Base-by-base conservation (phyloP, 1,284 basidiomycete genomes). In the Marasmius fiardii region DNA sequence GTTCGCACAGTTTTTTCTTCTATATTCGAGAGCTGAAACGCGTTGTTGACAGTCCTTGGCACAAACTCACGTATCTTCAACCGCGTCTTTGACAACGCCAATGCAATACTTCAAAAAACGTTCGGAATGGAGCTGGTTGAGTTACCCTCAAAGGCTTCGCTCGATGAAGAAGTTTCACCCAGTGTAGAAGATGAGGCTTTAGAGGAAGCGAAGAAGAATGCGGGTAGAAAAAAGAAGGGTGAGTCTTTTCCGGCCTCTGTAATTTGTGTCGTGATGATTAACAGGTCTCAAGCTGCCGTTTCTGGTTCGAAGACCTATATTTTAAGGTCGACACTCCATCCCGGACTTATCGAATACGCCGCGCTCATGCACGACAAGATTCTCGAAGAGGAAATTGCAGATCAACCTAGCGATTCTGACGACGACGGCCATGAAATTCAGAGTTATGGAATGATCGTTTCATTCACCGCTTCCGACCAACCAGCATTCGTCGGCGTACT, bases 101-200 rank as follows among this genome's bases (percentile, higher is more conserved):
- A 92, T 56, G 64, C 66, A 2, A 81, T 79, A 14, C 71, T 92
- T 11, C 71, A 71, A 24, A 74, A 75, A 24, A 83, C 79, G 0
- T 89, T 92, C 63, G 88, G 85, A 2, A 83, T 91, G 81, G 86
- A 91, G 60, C 76, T 92, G 12, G 81, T 85, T 18, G 88, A 92
- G 66, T 77, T 92, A n/a, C 80, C 80, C 45, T 76, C 83, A 0
- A 82, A 85, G 34, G 80, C 81, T 1, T 81, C 79, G 48, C 69
- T 81, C 2, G 81, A 81, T 14, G 71, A 75, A 44, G 76, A 78
- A 33, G 71, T 70, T 16, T 68, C 70, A 14, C 60, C 54, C 14
- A 60, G 54, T 1, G 60, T 56, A 28, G 68, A 71, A 3, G 69
- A 74, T 7, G 80, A 81, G 6, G 79, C 78, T 24, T 70, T 78